phyloP scores from a whole-genome alignment of 176 grass and related monocot species.

The Bromus sterilis region DNA sequence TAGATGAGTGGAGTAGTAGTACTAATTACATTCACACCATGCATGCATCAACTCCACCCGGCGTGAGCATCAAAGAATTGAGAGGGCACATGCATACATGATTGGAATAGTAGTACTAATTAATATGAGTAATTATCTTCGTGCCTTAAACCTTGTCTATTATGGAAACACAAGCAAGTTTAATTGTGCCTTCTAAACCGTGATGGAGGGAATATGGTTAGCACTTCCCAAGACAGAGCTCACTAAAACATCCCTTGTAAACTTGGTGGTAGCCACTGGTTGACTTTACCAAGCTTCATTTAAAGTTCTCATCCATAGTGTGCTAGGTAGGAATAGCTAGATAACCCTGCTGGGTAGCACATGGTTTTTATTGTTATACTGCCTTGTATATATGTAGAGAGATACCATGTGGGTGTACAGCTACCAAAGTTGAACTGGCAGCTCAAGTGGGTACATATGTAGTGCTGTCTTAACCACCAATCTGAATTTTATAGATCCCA shows the following conservation, averaged over 20 bases:
- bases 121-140: too few relatives aligned
- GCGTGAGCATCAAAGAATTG: too few relatives aligned
- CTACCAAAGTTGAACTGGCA: not conserved
- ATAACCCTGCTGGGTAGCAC: not conserved
- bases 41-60: too few relatives aligned
- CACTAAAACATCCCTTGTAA: slow-evolving; percentile 37
- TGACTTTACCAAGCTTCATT: not conserved
- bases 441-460: not conserved
- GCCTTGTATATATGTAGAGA: not conserved
- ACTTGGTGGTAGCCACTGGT: not conserved
- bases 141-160: too few relatives aligned
- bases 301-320: not conserved
- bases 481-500: not conserved
- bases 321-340: not conserved
- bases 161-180: too few relatives aligned
- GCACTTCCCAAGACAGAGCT: slow-evolving; percentile 66
- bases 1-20: too few relatives aligned
- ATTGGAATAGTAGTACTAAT: too few relatives aligned
- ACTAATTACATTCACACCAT: too few relatives aligned
- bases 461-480: not conserved
- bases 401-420: slow-evolving; percentile 2
- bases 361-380: not conserved
- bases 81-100: too few relatives aligned
- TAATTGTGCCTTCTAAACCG: too few relatives aligned
- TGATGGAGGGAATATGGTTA: too few relatives aligned